These are phyloP conservation scores for Cladorrhinum samala DNA, from an alignment of 495 filamentous ascomycete species.

Conservation along the genomic window DNA sequence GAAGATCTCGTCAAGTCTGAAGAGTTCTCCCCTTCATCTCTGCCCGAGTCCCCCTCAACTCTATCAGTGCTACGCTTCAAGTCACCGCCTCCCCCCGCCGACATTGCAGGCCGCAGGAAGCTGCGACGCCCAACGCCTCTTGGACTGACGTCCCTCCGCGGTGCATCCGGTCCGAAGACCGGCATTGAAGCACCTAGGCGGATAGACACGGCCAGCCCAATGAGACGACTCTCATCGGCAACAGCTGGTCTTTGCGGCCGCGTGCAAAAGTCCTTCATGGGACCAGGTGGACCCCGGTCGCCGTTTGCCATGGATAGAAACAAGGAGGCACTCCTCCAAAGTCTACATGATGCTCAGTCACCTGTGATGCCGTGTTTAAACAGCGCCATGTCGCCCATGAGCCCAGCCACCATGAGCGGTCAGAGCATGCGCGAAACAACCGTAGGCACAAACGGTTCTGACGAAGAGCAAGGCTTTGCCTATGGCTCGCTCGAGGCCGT, in stretches of 20 bases:
- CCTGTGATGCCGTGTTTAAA: slow-evolving; percentile 30
- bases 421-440: slow-evolving; percentile 28
- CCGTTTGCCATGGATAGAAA: slow-evolving; percentile 39
- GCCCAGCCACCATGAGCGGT: slow-evolving; percentile 18
- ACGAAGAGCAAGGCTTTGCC: slow-evolving; percentile 31
- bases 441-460: slow-evolving; percentile 29
- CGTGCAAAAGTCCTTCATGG: slow-evolving; percentile 35
- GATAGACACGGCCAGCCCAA: slow-evolving; percentile 34
- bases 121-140: slow-evolving; percentile 38
- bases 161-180: slow-evolving; percentile 32
- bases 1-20: slow-evolving; percentile 20
- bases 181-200: slow-evolving; percentile 33
- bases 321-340: slow-evolving; percentile 34
- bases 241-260: slow-evolving; percentile 31
- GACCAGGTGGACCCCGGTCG: slow-evolving; percentile 34
- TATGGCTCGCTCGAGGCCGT: slow-evolving; percentile 22
- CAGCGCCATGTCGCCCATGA: slow-evolving; percentile 30
- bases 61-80: slow-evolving; percentile 29
- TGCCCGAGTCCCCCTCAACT: slow-evolving; percentile 23
- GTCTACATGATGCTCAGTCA: slow-evolving; percentile 31
- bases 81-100: slow-evolving; percentile 41
- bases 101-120: slow-evolving; percentile 44
- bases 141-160: slow-evolving; percentile 30
- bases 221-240: slow-evolving; percentile 43
- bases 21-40: slow-evolving; percentile 22